Percentiles rank a stretch among this genome's conserved stretches.
Conservation (phyloP, 805 yeast genomes). For the Cyberlindnera galapagoensis region DNA sequence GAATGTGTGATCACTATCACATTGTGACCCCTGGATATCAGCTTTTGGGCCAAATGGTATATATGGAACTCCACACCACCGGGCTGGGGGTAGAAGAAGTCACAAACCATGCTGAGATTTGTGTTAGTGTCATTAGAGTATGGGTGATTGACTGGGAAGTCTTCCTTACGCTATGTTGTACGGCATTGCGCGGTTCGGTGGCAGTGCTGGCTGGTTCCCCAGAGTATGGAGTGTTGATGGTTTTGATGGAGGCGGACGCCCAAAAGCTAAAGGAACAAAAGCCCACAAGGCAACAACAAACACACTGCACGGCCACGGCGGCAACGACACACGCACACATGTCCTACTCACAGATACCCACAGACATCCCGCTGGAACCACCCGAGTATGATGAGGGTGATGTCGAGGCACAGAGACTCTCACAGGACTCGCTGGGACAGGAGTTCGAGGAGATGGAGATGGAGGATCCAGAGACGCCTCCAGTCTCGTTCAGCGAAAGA, state of each 20-base stretch:
- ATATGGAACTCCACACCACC: slow-evolving; percentile 98
- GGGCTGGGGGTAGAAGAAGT: slow-evolving; percentile 96
- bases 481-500: slow-evolving; percentile 16
- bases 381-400: slow-evolving; percentile 26
- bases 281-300: too few species aligned
- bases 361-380: slow-evolving; percentile 16
- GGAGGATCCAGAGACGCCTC: slow-evolving; percentile 1
- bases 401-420: slow-evolving; percentile 1
- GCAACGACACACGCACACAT: slow-evolving; percentile 1
- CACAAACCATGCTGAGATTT: slow-evolving; percentile 68
- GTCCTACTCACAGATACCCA: slow-evolving; percentile 21
- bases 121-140: background rate
- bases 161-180: slow-evolving; percentile 25
- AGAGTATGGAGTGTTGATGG: too few species aligned
- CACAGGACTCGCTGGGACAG: slow-evolving; percentile 7
- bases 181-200: slow-evolving; percentile 22
- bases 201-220: too few species aligned
- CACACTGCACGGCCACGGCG: too few species aligned
- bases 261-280: background rate
- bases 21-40: slow-evolving; percentile 75
- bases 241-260: background rate
- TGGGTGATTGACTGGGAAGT: too few species aligned
- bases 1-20: slow-evolving; percentile 87
- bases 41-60: slow-evolving; percentile 80
- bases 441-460: slow-evolving; percentile 37